A percentile compares a stretch with the other conserved stretches of the same genome.
phyloP scores from a whole-genome alignment of 148 eudicot species.

The Cornus suecica region DNA sequence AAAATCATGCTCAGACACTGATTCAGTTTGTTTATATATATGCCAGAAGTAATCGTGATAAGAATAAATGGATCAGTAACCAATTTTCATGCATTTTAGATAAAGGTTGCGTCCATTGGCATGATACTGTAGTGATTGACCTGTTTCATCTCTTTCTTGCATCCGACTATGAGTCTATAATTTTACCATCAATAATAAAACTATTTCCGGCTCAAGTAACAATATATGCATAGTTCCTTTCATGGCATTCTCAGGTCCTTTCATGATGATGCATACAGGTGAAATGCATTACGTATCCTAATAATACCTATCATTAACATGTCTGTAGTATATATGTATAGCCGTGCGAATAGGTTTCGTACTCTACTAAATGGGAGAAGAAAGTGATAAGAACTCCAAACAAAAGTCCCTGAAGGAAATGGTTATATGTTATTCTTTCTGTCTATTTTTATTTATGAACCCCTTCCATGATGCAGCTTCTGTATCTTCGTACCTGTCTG shows the following conservation, averaged over 20 bases:
- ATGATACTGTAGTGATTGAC: not conserved
- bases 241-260: not conserved
- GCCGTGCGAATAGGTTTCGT: not conserved
- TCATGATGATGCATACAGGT: not conserved
- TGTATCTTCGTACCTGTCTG: slow-evolving; percentile 61
- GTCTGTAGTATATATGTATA: not conserved
- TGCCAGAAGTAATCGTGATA: not conserved
- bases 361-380: not conserved
- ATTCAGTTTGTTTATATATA: not conserved
- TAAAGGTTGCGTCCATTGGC: not conserved
- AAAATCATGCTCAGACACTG: slow-evolving; percentile 16
- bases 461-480: slow-evolving; percentile 1
- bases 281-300: not conserved
- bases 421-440: not conserved
- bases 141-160: not conserved
- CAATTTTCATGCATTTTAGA: not conserved
- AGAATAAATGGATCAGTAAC: not conserved
- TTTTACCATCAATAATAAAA: no score
- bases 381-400: not conserved
- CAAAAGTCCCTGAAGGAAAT: not conserved
- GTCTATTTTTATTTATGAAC: not conserved
- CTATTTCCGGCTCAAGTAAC: no score
- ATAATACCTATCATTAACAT: not conserved
- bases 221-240: no score
- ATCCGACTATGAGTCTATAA: not conserved